Conservation (phyloP, 1,284 basidiomycete genomes). For the Puccinia polysora region DNA sequence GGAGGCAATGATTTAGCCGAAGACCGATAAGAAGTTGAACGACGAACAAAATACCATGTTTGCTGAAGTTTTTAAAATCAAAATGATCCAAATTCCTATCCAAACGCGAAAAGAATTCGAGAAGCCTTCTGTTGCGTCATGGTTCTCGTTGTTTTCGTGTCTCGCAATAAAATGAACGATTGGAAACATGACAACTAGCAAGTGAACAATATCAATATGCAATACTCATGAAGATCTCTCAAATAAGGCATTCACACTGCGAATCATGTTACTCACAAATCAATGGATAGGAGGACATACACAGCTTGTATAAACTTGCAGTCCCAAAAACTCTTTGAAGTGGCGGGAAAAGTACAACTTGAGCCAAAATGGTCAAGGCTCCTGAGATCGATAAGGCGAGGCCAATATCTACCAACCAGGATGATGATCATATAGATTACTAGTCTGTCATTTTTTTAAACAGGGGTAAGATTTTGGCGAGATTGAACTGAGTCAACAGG, state of each 20-base stretch:
- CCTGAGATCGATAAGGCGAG: constrained; percentile 51
- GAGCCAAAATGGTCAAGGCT: constrained; percentile 49
- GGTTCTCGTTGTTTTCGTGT: neutral
- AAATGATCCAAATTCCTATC: constrained; percentile 46
- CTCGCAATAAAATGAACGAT: constrained; percentile 18
- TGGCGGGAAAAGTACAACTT: constrained; percentile 53
- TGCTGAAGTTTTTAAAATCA: constrained; percentile 47
- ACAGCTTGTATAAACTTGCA: constrained; percentile 50
- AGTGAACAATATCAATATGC: constrained; percentile 12
- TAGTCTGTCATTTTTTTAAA: neutral
- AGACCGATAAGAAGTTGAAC: neutral
- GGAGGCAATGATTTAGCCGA: neutral
- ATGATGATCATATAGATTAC: neutral
- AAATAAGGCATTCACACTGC: constrained; percentile 13
- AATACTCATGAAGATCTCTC: too few species aligned
- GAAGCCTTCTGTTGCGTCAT: neutral
- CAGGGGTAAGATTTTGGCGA: neutral
- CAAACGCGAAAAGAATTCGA: constrained; percentile 31
- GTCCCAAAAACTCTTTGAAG: constrained; percentile 52
- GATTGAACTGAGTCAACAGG: neutral
- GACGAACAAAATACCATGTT: constrained; percentile 44
- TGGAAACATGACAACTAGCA: neutral
- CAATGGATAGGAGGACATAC: constrained; percentile 51
- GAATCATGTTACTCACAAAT: constrained; percentile 49
- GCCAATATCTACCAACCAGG: constrained; percentile 47